Evolutionary conservation across 75 land plant genomes (phyloP).

Genomic region (Sequoia sempervirens): DNA sequence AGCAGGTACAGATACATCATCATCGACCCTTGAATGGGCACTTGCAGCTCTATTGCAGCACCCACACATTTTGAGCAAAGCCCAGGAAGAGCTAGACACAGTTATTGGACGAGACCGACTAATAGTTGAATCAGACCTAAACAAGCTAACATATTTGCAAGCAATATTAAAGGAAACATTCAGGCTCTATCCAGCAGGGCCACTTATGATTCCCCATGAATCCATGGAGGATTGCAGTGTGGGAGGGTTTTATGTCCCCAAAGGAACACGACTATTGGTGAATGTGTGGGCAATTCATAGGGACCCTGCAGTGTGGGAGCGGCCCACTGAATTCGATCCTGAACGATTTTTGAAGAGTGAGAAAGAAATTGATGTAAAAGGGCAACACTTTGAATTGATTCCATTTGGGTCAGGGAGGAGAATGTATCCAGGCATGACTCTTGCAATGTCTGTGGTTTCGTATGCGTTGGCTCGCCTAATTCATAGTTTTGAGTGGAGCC

Average conservation of each 20-base stretch:
- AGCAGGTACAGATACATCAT: background rate
- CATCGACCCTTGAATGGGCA: background rate
- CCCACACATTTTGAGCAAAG: background rate
- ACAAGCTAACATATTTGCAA: background rate
- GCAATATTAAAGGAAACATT: background rate
- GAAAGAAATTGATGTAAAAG: background rate
- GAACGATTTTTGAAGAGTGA: background rate
- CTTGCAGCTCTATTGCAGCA: background rate
- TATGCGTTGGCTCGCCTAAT: background rate
- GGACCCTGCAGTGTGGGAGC: slow-evolving; percentile 2
- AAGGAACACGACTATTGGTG: background rate
- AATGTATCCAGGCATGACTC: slow-evolving; percentile 9
- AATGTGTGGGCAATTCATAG: background rate
- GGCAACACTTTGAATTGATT: slow-evolving; percentile 9
- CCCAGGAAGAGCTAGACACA: background rate
- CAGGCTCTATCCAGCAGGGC: background rate
- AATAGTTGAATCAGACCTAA: background rate
- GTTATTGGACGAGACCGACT: background rate
- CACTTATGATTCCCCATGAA: background rate
- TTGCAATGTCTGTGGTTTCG: background rate
- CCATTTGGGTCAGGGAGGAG: slow-evolving; percentile 16
- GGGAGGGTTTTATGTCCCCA: background rate
- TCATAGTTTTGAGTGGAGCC: no score
- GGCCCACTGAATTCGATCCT: background rate
- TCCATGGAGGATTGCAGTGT: background rate